These are phyloP conservation scores for Ascochyta pisi DNA, from an alignment of 2,329 filamentous ascomycete species.

Conservation along the genomic window DNA sequence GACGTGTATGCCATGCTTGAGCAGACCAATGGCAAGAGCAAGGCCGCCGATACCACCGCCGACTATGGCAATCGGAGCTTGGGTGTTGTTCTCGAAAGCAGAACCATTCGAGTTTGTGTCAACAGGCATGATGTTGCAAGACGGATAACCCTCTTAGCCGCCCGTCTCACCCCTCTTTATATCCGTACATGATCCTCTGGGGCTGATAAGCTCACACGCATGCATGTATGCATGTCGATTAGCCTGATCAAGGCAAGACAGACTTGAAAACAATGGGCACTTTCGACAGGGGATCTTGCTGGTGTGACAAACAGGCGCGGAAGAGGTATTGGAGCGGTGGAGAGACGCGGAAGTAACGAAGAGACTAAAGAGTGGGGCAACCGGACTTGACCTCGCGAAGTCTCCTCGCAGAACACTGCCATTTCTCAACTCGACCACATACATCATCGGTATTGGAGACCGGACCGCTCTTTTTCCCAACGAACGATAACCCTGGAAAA, in stretches of 20 bases:
- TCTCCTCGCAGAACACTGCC: background rate
- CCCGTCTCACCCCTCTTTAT: constrained; percentile 4
- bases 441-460: background rate
- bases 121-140: background rate
- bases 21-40: constrained; percentile 29
- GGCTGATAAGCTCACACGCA: constrained; percentile 11
- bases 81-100: constrained; percentile 4
- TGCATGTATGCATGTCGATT: background rate
- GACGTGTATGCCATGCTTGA: constrained; percentile 26
- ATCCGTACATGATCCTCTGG: constrained; percentile 4
- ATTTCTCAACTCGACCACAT: background rate
- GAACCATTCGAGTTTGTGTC: background rate
- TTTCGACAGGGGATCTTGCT: background rate
- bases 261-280: background rate
- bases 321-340: too few relatives aligned
- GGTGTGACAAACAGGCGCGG: background rate
- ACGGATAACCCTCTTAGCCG: background rate
- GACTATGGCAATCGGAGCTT: constrained; percentile 8
- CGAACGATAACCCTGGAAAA: too few relatives aligned
- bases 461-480: background rate
- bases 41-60: constrained; percentile 37
- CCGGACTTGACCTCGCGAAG: background rate
- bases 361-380: background rate
- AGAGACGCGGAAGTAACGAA: background rate
- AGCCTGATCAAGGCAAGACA: background rate